Evolutionary conservation across 1,284 basidiomycete genomes (phyloP).

Genomic region (Schizopora paradoxa): DNA sequence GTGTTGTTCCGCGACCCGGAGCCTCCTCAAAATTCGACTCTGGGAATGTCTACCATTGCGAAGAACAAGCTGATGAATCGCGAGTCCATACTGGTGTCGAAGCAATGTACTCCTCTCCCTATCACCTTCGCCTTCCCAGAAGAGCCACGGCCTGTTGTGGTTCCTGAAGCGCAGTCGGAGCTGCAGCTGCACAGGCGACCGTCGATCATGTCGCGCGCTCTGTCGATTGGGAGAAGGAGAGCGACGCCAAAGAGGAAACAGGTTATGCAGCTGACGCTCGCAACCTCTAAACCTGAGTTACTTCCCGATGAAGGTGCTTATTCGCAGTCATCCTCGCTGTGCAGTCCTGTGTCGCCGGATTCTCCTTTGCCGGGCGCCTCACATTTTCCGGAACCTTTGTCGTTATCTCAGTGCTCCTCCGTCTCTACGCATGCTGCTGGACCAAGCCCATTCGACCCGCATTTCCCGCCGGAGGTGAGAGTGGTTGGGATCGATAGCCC

Average conservation of each 20-base stretch:
- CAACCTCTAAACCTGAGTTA: constrained; percentile 5
- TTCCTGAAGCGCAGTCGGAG: constrained; percentile 8
- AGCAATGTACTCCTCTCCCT: constrained; percentile 5
- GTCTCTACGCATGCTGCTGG: constrained; percentile 33
- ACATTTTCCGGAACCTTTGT: constrained; percentile 2
- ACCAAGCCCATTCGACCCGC: constrained; percentile 1
- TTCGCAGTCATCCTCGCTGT: constrained; percentile 1
- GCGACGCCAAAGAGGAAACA: constrained; percentile 1
- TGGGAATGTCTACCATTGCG: constrained; percentile 45
- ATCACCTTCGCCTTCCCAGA: not conserved
- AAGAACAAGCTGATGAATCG: constrained; percentile 55
- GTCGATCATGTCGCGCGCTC: not conserved
- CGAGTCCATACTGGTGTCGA: constrained; percentile 55
- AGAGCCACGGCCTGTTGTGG: not conserved
- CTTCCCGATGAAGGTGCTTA: no score
- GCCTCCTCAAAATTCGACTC: constrained; percentile 38
- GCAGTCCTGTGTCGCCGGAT: constrained; percentile 1
- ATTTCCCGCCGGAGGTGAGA: constrained; percentile 21
- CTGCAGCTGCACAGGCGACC: constrained; percentile 1
- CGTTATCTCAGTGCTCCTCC: constrained; percentile 46
- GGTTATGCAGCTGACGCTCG: constrained; percentile 14
- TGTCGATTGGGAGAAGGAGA: constrained; percentile 6
- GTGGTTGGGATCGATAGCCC: constrained; percentile 18
- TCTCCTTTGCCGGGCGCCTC: constrained; percentile 6
- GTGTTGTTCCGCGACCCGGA: constrained; percentile 42